Evolutionary conservation across 495 filamentous ascomycete genomes (phyloP).

Genomic region (Lentithecium fluviatile): DNA sequence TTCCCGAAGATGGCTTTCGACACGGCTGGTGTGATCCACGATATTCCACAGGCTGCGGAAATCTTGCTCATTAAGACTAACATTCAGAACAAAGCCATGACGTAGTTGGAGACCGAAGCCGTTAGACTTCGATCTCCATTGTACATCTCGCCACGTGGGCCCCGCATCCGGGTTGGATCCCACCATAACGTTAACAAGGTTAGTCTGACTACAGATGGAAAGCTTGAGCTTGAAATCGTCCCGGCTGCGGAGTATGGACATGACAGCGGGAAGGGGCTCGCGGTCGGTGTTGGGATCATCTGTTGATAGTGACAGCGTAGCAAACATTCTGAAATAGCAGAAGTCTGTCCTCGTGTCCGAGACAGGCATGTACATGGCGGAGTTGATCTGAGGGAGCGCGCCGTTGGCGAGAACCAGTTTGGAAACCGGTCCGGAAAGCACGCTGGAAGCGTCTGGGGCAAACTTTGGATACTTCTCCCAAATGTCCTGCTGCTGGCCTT

Average conservation of each 20-base stretch:
- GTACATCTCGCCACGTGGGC: constrained; percentile 73
- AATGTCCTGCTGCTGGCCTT: constrained; percentile 68
- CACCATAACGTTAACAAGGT: constrained; percentile 70
- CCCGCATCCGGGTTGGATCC: constrained; percentile 65
- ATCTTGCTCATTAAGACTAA: constrained; percentile 69
- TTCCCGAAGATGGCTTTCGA: constrained; percentile 65
- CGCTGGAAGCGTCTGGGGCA: constrained; percentile 62
- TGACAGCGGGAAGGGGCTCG: constrained; percentile 64
- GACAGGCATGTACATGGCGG: constrained; percentile 68
- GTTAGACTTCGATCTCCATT: constrained; percentile 65
- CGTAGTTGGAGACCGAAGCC: constrained; percentile 65
- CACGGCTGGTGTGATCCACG: constrained; percentile 73
- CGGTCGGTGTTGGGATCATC: constrained; percentile 63
- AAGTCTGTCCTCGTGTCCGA: constrained; percentile 69
- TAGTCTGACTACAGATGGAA: constrained; percentile 72
- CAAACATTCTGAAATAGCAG: constrained; percentile 71
- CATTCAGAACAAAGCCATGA: constrained; percentile 63
- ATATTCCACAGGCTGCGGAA: constrained; percentile 76
- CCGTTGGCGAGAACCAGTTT: constrained; percentile 49
- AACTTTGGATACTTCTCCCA: constrained; percentile 73
- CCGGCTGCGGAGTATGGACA: constrained; percentile 71
- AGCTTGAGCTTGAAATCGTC: constrained; percentile 65
- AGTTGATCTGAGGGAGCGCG: constrained; percentile 44
- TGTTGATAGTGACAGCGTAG: constrained; percentile 66
- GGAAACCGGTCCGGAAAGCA: constrained; percentile 62